Conservation (phyloP, 139 green algal genomes). For the Ettlia oleoabundans region DNA sequence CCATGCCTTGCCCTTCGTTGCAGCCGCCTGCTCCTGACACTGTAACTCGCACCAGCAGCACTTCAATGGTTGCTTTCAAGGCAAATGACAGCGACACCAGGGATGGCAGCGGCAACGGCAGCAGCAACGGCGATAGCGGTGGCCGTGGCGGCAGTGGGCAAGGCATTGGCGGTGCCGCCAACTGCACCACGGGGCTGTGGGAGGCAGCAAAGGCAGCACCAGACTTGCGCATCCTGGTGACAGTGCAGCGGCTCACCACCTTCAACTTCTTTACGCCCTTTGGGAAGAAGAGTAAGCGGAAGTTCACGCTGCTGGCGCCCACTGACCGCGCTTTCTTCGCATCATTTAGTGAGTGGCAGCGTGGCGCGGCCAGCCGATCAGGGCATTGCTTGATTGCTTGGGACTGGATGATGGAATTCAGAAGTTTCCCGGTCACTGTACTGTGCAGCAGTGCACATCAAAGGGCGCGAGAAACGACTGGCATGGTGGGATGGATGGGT, state of each 20-base stretch:
- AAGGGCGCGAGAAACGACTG: too few species aligned
- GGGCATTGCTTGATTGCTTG: neutral
- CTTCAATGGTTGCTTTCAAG: too few species aligned
- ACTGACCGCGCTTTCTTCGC: neutral
- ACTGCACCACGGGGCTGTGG: neutral
- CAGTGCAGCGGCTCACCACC: neutral
- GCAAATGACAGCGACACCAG: too few species aligned
- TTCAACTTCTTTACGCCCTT: conserved; percentile 24
- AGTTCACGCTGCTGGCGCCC: conserved; percentile 26
- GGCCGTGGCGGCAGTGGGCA: neutral
- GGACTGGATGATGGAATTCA: neutral
- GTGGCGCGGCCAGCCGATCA: too few species aligned
- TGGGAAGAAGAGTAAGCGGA: neutral
- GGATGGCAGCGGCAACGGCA: too few species aligned
- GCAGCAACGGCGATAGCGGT: neutral
- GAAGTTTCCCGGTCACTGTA: too few species aligned
- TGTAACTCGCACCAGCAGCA: too few species aligned
- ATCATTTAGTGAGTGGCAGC: neutral
- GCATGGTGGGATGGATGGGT: too few species aligned
- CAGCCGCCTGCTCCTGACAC: too few species aligned
- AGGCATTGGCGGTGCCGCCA: neutral
- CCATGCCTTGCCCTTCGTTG: too few species aligned
- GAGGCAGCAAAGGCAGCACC: neutral
- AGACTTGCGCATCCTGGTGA: neutral
- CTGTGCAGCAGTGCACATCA: too few species aligned